Evolutionary conservation across 2,329 filamentous ascomycete genomes (phyloP), one percentile per base, ranked within the genome.

Genomic region (Zalaria sp.): DNA sequence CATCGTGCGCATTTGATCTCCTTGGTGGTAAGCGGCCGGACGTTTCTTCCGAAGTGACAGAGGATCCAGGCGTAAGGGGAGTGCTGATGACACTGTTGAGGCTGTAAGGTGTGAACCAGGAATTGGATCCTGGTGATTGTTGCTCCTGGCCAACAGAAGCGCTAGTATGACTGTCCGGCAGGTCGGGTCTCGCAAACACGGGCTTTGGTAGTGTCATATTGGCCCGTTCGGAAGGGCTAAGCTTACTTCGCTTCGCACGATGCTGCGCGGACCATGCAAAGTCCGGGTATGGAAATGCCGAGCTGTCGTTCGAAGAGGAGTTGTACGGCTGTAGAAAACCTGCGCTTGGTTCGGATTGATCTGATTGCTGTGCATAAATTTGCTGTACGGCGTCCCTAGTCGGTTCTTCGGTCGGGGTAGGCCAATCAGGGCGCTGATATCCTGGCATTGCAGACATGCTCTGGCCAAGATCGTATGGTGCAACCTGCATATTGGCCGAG

Each of bases 51-150:
- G 56, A 55, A 27, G 54, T 57, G 41, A 55, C 53, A 51, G 57
- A 60, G 39, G 60, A 66, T 44, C 53, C 58, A 31, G 62, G 68
- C 42, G 61, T 73, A 51, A 61, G 63, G 48, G 60, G 65, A 44
- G 60, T 58, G 47, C 63, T 50, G 49, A 64, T 44, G 39, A 57
- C 51, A 47, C 48, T 54, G 51, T 53, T 58, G 60, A 55, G 62
- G 43, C 61, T 66, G 44, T 63, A 65, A 25, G 64, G 55, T 34
- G 58, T 57, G 46, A 47, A 51, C 28, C 49, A 43, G 9, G 47
- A 26, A 38, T 37, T 51, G 6, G 53, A 54, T 27, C 55, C 54
- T 11, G 64, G 63, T 29, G 64, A 65, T 35, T 54, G 55, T 32
- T 61, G 51, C 25, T 60, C 55, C 10, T 48, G 49, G 5, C 43